Conservation (phyloP, 2,329 filamentous ascomycete genomes). For the Metarhizium humberi region DNA sequence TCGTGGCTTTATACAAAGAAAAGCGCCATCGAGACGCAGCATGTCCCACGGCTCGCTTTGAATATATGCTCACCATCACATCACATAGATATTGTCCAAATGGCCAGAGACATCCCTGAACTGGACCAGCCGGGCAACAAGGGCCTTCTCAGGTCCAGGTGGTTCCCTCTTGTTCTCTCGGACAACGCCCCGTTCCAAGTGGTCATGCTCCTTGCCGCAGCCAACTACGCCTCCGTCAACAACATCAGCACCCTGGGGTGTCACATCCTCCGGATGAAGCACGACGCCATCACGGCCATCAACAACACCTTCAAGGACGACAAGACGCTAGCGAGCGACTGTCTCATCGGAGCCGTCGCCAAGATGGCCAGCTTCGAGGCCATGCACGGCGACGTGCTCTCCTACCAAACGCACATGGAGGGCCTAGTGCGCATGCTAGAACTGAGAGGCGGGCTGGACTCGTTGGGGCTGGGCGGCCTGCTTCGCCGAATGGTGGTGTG, state of each 20-base stretch:
- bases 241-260: conserved; percentile 5
- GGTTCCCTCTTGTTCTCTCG: conserved; percentile 18
- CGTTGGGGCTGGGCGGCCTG: conserved; percentile 16
- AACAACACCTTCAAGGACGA: conserved; percentile 20
- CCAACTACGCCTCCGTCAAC: conserved; percentile 14
- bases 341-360: conserved; percentile 36
- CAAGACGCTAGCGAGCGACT: conserved; percentile 23
- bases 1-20: too few species aligned
- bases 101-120: conserved; percentile 20
- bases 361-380: conserved; percentile 44
- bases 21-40: too few species aligned
- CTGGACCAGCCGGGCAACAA: conserved; percentile 15
- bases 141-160: conserved; percentile 17
- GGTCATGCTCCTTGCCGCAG: conserved; percentile 19
- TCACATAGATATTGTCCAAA: conserved; percentile 15
- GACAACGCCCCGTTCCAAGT: conserved; percentile 16
- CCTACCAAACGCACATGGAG: conserved; percentile 37
- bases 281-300: conserved; percentile 25
- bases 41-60: neutral
- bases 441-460: conserved; percentile 19
- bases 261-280: conserved; percentile 31
- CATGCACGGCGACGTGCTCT: conserved; percentile 32
- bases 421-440: conserved; percentile 32
- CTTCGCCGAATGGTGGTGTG: conserved; percentile 34
- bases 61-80: neutral